phyloP scores from a whole-genome alignment of 2,329 filamentous ascomycete genomes.

The Colletotrichum euphorbiae region DNA sequence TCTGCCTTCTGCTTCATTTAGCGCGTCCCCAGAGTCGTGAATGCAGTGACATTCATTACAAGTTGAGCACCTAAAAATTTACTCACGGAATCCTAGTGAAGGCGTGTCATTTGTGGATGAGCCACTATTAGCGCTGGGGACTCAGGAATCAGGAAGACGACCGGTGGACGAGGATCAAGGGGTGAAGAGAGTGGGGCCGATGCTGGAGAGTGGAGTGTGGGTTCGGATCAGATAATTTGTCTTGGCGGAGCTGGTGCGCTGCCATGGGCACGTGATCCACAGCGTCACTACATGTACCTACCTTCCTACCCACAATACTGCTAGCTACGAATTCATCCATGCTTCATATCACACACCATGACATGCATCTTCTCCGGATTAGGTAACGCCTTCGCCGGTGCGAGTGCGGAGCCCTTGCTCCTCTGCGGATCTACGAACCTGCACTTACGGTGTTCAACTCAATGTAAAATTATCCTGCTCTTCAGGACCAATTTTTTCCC shows the following conservation, averaged over 20 bases:
- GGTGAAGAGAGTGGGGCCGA: constrained; percentile 30
- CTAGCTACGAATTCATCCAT: too few relatives aligned
- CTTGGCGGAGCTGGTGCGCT: constrained; percentile 36
- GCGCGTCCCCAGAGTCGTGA: constrained; percentile 10
- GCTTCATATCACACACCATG: too few relatives aligned
- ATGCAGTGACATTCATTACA: constrained; percentile 9
- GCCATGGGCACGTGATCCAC: too few relatives aligned
- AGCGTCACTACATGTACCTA: too few relatives aligned
- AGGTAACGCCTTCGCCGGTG: constrained; percentile 3
- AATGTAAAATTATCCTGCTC: neutral
- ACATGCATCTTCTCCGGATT: constrained; percentile 24
- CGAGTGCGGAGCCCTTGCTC: constrained; percentile 16
- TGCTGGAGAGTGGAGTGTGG: constrained; percentile 25
- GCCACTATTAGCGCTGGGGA: neutral
- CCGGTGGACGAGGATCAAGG: constrained; percentile 3
- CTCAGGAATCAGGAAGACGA: neutral
- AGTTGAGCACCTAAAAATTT: constrained; percentile 7
- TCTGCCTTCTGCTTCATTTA: neutral
- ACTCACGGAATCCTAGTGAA: neutral
- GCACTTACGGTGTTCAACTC: constrained; percentile 8
- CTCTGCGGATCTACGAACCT: constrained; percentile 26
- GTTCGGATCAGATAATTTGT: constrained; percentile 42
- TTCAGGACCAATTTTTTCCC: constrained; percentile 1
- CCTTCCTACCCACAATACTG: too few relatives aligned
- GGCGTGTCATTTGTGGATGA: neutral